Conservation (phyloP, 2,329 filamentous ascomycete species). For the Talaromyces sp. region DNA sequence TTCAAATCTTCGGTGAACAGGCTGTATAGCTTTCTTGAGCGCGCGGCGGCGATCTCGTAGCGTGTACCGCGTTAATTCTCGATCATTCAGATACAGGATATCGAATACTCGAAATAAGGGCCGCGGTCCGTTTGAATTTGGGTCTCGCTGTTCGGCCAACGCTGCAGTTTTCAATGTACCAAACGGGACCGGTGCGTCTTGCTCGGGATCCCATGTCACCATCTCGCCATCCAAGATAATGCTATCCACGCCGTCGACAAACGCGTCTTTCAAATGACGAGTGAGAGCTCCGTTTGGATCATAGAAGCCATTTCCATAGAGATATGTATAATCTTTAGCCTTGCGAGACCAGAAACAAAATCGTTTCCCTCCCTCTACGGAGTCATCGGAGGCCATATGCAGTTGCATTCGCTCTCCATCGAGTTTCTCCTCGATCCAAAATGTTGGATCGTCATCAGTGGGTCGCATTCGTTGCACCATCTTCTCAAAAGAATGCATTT, state of each 20-base stretch:
- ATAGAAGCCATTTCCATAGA: conserved; percentile 74
- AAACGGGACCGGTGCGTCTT: conserved; percentile 80
- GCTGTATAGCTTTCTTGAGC: conserved; percentile 63
- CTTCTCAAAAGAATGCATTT: conserved; percentile 73
- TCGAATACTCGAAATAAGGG: conserved; percentile 86
- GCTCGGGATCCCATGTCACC: conserved; percentile 91
- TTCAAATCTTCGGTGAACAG: conserved; percentile 71
- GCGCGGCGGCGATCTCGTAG: conserved; percentile 74
- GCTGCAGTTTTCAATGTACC: conserved; percentile 91
- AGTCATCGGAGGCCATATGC: conserved; percentile 73
- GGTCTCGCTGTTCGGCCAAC: conserved; percentile 69
- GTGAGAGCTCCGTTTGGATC: conserved; percentile 75
- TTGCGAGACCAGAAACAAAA: conserved; percentile 95
- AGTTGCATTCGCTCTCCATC: conserved; percentile 97
- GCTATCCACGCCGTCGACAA: conserved; percentile 70
- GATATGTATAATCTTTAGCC: conserved; percentile 90
- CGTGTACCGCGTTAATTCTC: conserved; percentile 72
- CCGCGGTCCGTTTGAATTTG: conserved; percentile 58
- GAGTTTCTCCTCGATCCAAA: conserved; percentile 97
- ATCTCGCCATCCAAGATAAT: conserved; percentile 96
- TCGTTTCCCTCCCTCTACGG: conserved; percentile 59
- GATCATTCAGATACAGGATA: conserved; percentile 80
- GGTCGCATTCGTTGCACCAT: conserved; percentile 65
- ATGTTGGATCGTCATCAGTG: conserved; percentile 65
- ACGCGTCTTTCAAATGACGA: conserved; percentile 70